These are phyloP conservation scores for Hypoxylon fuscum DNA, from an alignment of 495 filamentous ascomycete species.

Conservation along the genomic window DNA sequence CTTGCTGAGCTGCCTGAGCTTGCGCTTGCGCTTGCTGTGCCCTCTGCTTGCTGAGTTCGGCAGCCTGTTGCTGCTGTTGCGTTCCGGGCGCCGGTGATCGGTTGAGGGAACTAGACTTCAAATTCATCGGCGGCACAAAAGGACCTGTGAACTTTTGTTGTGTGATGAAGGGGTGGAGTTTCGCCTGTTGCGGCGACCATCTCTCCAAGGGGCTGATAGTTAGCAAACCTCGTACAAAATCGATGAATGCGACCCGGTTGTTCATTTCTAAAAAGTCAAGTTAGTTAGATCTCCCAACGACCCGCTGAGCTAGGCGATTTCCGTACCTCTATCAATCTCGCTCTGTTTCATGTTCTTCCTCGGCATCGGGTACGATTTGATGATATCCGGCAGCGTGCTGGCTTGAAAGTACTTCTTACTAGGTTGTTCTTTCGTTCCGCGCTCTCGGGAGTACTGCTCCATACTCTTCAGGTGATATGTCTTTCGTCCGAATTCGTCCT, in stretches of 20 bases:
- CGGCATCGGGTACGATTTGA: conserved; percentile 96
- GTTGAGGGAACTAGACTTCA: conserved; percentile 82
- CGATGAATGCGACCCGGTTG: conserved; percentile 97
- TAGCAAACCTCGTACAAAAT: conserved; percentile 95
- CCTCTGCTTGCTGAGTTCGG: conserved; percentile 88
- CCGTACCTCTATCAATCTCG: conserved; percentile 91
- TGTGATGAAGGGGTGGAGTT: conserved; percentile 97
- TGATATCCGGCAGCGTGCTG: conserved; percentile 93
- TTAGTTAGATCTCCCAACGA: conserved; percentile 4
- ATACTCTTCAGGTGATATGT: conserved; percentile 94
- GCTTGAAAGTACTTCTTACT: conserved; percentile 99
- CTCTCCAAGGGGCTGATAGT: conserved; percentile 96
- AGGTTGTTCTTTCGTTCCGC: conserved; percentile 95
- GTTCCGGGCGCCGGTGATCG: conserved; percentile 95
- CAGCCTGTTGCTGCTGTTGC: conserved; percentile 94
- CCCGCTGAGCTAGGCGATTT: background rate
- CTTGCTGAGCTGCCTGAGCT: conserved; percentile 54
- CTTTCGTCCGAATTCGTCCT: conserved; percentile 87
- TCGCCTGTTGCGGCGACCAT: conserved; percentile 98
- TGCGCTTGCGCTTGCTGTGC: conserved; percentile 74
- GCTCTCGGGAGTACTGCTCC: conserved; percentile 96
- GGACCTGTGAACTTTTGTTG: conserved; percentile 96
- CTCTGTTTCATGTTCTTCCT: conserved; percentile 99
- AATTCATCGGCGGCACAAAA: conserved; percentile 97
- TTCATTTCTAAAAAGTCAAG: conserved; percentile 80